Evolutionary conservation across 441 rosid genomes (phyloP), one percentile per base, ranked within the genome.

Genomic region (Pelargonium citronellum): DNA sequence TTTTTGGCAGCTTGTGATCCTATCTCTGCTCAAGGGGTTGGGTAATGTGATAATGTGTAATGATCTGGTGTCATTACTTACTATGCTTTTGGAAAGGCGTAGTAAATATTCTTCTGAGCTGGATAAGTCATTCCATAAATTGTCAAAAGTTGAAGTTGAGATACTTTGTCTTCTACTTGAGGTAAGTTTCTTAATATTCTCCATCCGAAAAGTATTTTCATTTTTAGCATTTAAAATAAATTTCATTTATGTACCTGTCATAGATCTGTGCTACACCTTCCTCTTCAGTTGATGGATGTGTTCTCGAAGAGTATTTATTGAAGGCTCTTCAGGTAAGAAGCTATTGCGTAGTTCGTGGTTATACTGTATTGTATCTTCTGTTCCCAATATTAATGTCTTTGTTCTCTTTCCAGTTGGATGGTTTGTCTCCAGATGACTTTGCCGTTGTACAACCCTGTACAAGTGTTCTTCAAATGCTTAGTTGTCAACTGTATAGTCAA

Each of bases 121-220:
- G 71, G 85, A 83, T 34, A 77, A 77, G 74, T 81, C 87, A 43
- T 79, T 71, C 74, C 78, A 70, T 77, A 82, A 85, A 75, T 70
- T 96, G 72, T 87, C 93, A 65, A 80, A 79, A 74, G 70, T 69
- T 43, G 99, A 91, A 79, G 82, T 89, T 70, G 75, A 84, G 72
- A 85, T 90, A 69, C 74, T 96, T 72, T 93, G 97, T 84, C 82
- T 90, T 83, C 83, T 96, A 78, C 80, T 96, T 86, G 97, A 91
- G 91, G 98, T 96, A 79, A 80, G 64, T 68, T 66, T 19, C 53
- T 60, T 1, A 22, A 47, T 39, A 51, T 13, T 66, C 39, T 13
- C 2, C 8, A n/a, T 22, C 17, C 7, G 19, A 17, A 22, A 11
- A 64, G 73, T 53, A 9, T 68, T 68, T 64, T 55, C 7, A 51